Conservation (phyloP, 2,329 filamentous ascomycete genomes). For the Epichloe glyceriae region DNA sequence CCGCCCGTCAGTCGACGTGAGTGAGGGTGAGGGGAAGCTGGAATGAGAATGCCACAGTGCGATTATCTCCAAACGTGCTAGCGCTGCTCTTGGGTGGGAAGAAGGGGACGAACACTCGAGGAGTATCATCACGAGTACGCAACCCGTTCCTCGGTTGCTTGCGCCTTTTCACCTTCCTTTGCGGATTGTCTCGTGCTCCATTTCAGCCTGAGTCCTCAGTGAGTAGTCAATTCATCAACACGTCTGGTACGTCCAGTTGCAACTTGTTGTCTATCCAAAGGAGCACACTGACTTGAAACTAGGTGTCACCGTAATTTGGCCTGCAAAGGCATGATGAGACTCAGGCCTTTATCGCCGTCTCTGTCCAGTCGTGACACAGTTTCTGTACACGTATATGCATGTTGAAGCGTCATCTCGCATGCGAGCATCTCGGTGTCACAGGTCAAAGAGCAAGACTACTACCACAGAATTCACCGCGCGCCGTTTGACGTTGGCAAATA, state of each 20-base stretch:
- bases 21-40: slow-evolving; percentile 1
- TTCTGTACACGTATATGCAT: no score
- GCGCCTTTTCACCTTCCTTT: not conserved
- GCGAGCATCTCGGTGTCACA: no score
- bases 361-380: not conserved
- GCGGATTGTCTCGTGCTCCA: not conserved
- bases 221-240: no score
- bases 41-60: not conserved
- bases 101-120: not conserved
- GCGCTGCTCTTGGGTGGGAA: not conserved
- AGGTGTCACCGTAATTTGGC: not conserved
- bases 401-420: no score
- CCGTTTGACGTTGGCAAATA: not conserved
- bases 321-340: no score
- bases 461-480: no score
- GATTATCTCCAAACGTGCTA: not conserved
- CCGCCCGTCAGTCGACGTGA: not conserved
- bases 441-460: no score
- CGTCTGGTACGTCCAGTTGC: not conserved
- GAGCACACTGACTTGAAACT: not conserved
- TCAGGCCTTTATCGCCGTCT: no score
- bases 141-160: not conserved
- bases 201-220: not conserved
- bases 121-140: not conserved
- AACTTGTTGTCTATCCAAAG: not conserved